Percentiles rank a stretch among this genome's conserved stretches.
These are phyloP conservation scores for Colletotrichum sp. DNA, from an alignment of 2,329 filamentous ascomycete genomes.

Conservation along the genomic window DNA sequence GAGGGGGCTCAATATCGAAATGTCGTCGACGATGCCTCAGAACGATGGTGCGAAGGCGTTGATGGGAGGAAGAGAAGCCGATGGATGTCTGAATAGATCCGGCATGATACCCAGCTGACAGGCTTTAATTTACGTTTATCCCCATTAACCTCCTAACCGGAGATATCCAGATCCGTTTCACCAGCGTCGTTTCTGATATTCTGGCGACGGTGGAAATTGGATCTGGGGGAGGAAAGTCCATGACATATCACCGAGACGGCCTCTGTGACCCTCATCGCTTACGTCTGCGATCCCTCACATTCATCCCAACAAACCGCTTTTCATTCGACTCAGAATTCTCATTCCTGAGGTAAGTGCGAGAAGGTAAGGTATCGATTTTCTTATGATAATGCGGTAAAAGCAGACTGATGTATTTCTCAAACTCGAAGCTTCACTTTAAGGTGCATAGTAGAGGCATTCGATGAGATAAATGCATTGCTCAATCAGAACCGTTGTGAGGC, in stretches of 20 bases:
- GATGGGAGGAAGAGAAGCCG: background rate
- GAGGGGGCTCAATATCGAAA: background rate
- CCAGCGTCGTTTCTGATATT: background rate
- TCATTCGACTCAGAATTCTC: background rate
- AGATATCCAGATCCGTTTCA: accelerated
- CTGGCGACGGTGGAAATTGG: background rate
- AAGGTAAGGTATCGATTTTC: background rate
- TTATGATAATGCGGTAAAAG: background rate
- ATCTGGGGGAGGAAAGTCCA: background rate
- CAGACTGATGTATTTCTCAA: background rate
- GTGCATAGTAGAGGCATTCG: background rate
- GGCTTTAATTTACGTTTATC: background rate
- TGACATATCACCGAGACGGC: accelerated
- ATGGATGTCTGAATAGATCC: background rate
- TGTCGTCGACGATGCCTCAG: background rate
- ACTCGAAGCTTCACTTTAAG: background rate
- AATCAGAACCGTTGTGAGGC: background rate
- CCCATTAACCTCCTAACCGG: accelerated
- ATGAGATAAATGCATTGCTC: background rate
- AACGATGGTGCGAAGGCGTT: background rate
- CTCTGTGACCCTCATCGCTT: background rate
- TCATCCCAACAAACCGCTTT: accelerated
- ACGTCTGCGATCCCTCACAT: background rate
- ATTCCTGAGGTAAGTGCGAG: background rate
- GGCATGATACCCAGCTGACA: background rate